Base-by-base conservation (phyloP, 768 basidiomycete species). In the Russula emetica region DNA sequence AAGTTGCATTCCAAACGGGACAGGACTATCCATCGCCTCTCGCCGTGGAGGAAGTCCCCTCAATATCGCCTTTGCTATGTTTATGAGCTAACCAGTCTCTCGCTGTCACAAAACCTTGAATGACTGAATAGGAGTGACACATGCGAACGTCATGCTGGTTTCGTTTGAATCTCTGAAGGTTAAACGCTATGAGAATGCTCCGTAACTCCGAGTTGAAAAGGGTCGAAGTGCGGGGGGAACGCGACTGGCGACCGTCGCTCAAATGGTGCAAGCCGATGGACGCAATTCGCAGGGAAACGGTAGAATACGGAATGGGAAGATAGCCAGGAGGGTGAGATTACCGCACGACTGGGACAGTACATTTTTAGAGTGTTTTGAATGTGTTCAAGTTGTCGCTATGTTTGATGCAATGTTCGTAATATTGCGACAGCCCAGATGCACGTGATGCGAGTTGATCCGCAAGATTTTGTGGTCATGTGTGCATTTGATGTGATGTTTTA, bases 91-190 rank as follows among this genome's bases (percentile, higher is more conserved):
- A 40, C 22, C 22, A n/a, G 13, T 50, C 28, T 24, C 28, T 20
- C 28, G 8, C 11, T 4, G 8, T 24, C 14, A 5, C 10, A 11
- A 45, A 26, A 42, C 5, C 40, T 32, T 36, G 63, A 60, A 28
- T 13, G 20, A 24, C 51, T 10, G 13, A 49, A 54, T 8, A 22
- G 44, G 22, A 30, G 18, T 40, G 36, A n/a, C 22, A 26, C 30
- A 30, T 52, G 20, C 34, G n/a, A 58, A 51, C 26, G 36, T 38
- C 36, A 60, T 22, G 20, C 5, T 10, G 3, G 44, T 49, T 34
- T 14, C 58, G 22, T 60, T 60, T 64, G 45, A 36, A 44, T 49
- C 22, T 42, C 18, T 44, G 59, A 56, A 64, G 58, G 18, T 55
- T 55, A 18, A 55, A 49, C 18, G 20, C 20, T 42, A 4, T 42